phyloP scores from a whole-genome alignment of 805 yeast genomes.

The Metschnikowia bowlesiae region DNA sequence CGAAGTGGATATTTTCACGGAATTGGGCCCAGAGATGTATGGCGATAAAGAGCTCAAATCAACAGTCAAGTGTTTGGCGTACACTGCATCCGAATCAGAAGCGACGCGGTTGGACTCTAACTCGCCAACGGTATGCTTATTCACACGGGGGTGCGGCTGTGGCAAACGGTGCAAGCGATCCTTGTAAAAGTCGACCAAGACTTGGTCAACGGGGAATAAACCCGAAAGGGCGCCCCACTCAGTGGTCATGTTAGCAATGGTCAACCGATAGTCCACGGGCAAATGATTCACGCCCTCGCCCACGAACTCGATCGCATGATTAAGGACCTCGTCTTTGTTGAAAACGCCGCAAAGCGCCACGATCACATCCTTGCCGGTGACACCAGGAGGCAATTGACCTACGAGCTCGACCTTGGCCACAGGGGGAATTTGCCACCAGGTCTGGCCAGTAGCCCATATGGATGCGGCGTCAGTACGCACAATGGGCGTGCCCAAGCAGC shows the following conservation, averaged over 20 bases:
- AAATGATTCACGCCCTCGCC: conserved; percentile 72
- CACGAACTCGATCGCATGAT: conserved; percentile 89
- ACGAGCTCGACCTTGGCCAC: conserved; percentile 88
- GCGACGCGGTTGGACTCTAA: conserved; percentile 40
- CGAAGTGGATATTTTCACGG: conserved; percentile 86
- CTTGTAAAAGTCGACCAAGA: conserved; percentile 73
- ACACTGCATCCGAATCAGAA: conserved; percentile 75
- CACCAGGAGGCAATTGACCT: conserved; percentile 79
- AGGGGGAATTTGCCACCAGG: conserved; percentile 99
- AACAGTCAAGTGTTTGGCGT: conserved; percentile 81
- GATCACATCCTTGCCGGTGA: conserved; percentile 94
- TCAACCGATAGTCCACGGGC: conserved; percentile 51
- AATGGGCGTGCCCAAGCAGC: conserved; percentile 93
- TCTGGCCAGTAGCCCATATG: conserved; percentile 99
- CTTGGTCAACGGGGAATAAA: conserved; percentile 89
- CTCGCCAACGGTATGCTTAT: conserved; percentile 50
- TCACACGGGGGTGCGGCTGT: conserved; percentile 82
- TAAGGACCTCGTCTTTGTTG: conserved; percentile 87
- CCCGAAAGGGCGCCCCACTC: conserved; percentile 73
- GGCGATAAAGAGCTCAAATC: conserved; percentile 82
- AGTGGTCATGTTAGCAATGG: conserved; percentile 22
- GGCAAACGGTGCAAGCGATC: conserved; percentile 54
- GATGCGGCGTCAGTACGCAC: conserved; percentile 99
- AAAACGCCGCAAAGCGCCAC: conserved; percentile 92
- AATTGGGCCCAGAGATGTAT: conserved; percentile 92